Evolutionary conservation across 805 yeast species (phyloP), one percentile per base, ranked within the genome.

Genomic region (Tetrapisispora arboricola): DNA sequence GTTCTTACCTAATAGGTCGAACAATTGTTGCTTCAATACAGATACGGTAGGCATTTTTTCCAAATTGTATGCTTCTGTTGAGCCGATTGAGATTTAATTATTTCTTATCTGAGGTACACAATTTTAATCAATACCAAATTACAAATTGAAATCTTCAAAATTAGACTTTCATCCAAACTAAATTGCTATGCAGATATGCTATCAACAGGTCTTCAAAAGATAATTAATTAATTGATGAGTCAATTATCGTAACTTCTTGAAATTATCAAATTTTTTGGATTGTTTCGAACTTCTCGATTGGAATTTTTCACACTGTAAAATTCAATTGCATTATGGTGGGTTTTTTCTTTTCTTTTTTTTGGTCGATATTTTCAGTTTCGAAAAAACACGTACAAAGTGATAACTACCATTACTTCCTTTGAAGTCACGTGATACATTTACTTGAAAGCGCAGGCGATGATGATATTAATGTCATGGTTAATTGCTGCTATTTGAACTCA

Each of bases 11-110:
- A 92, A 71, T 33, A 85, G 76, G 57, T 79, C 76, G 70, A 76
- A 92, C 48, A 92, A 75, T 62, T 92, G 97, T 60, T 80, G 84
- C 62, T 94, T 88, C 64, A 92, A 96, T 49, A 92, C 96, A 24
- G 94, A 75, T 58, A 92, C 73, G 64, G 98, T 92, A 68, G 99
- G 99, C 99, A 92, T 92, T 13, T 15, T 22, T 17, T 7, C 16
- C 4, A 28, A 28, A 5, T n/a, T n/a, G 8, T n/a, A 28, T 28
- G 5, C 31, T 28, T 28, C 31, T 28, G 18, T 28, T 10, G 18
- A 6, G 6, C 18, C 6, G 31, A n/a, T 28, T 28, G 17, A 3
- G 9, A 7, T 18, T 27, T n/a, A 13, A 27, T 13, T 27, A n/a
- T n/a, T n/a, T n/a, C n/a, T n/a, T n/a, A n/a, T n/a, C n/a, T n/a